These are phyloP conservation scores for Cryptococcus sp. DNA, from an alignment of 1,284 basidiomycete species.

Conservation along the genomic window DNA sequence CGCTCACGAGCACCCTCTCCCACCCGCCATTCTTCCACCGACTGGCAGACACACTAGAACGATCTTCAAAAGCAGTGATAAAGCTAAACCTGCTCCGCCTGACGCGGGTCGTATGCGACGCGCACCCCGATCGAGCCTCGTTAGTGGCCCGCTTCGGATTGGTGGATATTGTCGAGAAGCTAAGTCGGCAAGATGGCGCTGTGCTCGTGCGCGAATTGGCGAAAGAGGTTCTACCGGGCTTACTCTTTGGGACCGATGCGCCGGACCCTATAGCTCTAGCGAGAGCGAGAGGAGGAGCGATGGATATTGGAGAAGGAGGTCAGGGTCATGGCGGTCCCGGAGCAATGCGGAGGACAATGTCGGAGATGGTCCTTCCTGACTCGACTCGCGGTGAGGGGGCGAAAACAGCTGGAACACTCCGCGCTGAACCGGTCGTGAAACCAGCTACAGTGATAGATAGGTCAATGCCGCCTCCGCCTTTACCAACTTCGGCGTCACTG, in stretches of 20 bases:
- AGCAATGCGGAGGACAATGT: constrained; percentile 8
- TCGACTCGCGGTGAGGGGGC: not conserved
- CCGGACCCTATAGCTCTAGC: constrained; percentile 7
- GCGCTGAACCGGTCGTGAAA: not conserved
- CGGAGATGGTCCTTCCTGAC: constrained; percentile 8
- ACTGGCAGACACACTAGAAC: constrained; percentile 77
- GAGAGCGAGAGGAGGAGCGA: not conserved
- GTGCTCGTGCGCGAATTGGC: constrained; percentile 78
- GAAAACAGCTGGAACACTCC: not conserved
- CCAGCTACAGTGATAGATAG: not conserved
- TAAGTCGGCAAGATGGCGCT: constrained; percentile 80
- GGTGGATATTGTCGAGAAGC: constrained; percentile 70
- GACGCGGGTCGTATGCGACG: constrained; percentile 80
- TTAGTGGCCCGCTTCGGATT: constrained; percentile 73
- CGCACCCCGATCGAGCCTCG: constrained; percentile 79
- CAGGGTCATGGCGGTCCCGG: not conserved
- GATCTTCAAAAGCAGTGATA: constrained; percentile 76
- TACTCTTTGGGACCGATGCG: constrained; percentile 31
- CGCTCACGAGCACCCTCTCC: constrained; percentile 73
- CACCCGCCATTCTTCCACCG: constrained; percentile 82
- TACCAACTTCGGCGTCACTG: not conserved
- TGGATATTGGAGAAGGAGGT: not conserved
- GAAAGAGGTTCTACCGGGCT: constrained; percentile 43
- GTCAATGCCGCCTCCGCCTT: not conserved
- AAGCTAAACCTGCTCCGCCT: constrained; percentile 86